Evolutionary conservation across 441 rosid genomes (phyloP), one percentile per base, ranked within the genome.

Genomic region (Eugenia klotzschiana): DNA sequence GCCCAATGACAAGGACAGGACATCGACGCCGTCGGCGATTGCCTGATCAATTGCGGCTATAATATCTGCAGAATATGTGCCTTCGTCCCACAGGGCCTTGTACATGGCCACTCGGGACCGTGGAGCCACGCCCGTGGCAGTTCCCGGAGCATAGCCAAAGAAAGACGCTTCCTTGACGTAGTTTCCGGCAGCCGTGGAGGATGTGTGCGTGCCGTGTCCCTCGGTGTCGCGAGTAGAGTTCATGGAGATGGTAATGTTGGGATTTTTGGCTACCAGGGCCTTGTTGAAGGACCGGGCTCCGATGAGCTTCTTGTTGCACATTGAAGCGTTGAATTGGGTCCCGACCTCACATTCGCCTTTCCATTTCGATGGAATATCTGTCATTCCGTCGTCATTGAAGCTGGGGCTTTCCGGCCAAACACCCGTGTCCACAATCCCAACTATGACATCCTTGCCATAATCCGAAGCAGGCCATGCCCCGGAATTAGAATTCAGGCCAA

Each of bases 181-280:
- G 79, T 43, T 86, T 51, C 89, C 92, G 5, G 89, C 92, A 1
- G 89, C 89, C 22, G 89, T 90, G 57, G 87, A 53, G 13, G 91
- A 90, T 26, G 90, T 87, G 84, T 90, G 92, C 8, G 90, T 90
- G 52, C 92, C 90, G 50, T 90, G 92, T 11, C 92, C 92, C 2
- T 57, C 79, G 0, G 86, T 85, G 83, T 90, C 90, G 0, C 89
- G 85, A 0, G 90, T 12, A 12, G 90, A 87, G 83, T 93, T 93
- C 90, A 91, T 84, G 22, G 90, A 72, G 2, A 91, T 79, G 33
- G 89, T 90, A 80, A 87, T 33, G 77, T 91, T 90, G 41, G 89
- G 89, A 57, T 80, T 26, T n/a, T 83, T 86, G 3, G 90, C 86
- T 26, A 80, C 7, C 20, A 87, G 79, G 3, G 89, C 92, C 87